Evolutionary conservation across 139 green algal species (phyloP).

Genomic region (Ostreobium quekettii): DNA sequence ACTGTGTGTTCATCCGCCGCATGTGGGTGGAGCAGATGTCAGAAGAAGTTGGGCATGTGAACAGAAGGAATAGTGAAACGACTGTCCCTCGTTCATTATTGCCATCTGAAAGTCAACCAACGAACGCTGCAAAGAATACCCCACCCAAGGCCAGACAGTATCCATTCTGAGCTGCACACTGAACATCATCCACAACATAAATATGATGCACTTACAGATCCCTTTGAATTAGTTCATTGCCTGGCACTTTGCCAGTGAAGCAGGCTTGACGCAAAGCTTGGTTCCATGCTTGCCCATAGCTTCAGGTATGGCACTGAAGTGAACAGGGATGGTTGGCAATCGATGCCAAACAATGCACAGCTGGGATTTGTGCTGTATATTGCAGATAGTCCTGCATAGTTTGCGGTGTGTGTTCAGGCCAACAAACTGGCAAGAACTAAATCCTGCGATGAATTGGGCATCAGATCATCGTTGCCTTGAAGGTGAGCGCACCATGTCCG

Average conservation of each 20-base stretch:
- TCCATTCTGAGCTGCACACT: no score
- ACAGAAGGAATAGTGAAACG: not conserved
- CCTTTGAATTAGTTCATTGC: no score
- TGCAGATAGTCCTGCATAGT: not conserved
- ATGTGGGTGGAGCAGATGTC: not conserved
- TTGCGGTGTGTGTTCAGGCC: not conserved
- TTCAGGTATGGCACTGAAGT: no score
- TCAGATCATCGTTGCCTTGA: not conserved
- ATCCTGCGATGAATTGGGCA: not conserved
- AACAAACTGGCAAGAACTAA: not conserved
- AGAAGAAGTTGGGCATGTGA: not conserved
- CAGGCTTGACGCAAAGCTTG: no score
- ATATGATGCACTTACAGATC: no score
- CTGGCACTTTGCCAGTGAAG: no score
- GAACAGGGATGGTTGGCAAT: no score
- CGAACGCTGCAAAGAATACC: no score
- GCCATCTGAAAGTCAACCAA: not conserved
- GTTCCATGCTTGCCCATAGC: no score
- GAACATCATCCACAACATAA: no score
- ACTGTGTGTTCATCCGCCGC: not conserved
- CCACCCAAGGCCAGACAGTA: no score
- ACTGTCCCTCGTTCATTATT: not conserved
- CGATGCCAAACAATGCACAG: not conserved
- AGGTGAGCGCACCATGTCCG: not conserved
- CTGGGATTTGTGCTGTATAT: not conserved